Conservation (phyloP, 1,284 basidiomycete species). For the Thelephora terrestris region DNA sequence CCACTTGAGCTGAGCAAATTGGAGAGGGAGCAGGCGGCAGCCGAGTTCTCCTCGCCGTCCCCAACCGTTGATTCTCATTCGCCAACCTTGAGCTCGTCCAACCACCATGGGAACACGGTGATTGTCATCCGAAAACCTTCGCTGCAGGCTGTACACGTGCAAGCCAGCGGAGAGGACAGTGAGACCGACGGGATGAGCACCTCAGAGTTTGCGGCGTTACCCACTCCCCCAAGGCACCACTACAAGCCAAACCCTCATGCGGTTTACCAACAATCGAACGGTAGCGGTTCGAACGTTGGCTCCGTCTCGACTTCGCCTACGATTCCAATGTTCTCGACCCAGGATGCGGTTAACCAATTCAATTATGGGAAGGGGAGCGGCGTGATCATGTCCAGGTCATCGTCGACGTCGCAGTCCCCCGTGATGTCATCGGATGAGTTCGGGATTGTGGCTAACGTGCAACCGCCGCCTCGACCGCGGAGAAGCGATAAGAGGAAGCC, state of each 20-base stretch:
- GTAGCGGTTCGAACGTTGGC: no score
- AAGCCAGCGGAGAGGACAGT: no score
- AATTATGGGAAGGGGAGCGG: no score
- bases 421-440: constrained; percentile 17
- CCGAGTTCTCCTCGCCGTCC: background rate
- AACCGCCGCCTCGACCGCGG: constrained; percentile 17
- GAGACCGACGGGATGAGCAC: no score
- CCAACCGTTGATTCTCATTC: no score
- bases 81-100: no score
- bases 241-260: background rate
- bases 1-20: constrained; percentile 35
- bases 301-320: constrained; percentile 17
- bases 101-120: no score
- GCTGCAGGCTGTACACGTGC: no score
- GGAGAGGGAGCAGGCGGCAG: constrained; percentile 9
- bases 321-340: constrained; percentile 23
- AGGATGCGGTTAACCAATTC: constrained; percentile 21
- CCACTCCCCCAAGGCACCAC: background rate
- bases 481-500: constrained; percentile 18
- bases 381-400: no score
- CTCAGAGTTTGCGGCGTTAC: no score
- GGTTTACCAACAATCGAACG: background rate
- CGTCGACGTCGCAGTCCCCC: constrained; percentile 4
- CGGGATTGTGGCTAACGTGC: constrained; percentile 11
- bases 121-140: no score